phyloP scores from a whole-genome alignment of 768 basidiomycete genomes.

The Boletellus sp. region DNA sequence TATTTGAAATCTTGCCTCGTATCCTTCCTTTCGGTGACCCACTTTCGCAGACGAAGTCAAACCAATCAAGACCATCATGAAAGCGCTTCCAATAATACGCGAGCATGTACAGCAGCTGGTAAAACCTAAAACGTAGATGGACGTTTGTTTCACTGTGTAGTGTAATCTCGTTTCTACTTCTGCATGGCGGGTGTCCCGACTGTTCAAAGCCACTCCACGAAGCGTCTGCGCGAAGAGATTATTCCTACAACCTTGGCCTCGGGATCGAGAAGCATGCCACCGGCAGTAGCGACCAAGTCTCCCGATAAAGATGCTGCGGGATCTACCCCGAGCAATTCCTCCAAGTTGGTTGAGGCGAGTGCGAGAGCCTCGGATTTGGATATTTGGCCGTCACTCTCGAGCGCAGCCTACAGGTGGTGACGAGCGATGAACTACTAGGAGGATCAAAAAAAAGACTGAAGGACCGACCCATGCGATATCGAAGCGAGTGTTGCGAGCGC shows the following conservation, averaged over 20 bases:
- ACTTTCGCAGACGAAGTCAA: slow-evolving; percentile 55
- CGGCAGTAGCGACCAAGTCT: slow-evolving; percentile 56
- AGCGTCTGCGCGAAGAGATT: slow-evolving; percentile 44
- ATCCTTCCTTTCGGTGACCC: background rate
- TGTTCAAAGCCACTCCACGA: slow-evolving; percentile 49
- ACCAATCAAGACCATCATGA: slow-evolving; percentile 70
- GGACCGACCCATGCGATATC: slow-evolving; percentile 75
- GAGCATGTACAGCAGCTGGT: slow-evolving; percentile 44
- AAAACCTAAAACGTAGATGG: slow-evolving; percentile 10
- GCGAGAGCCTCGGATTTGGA: slow-evolving; percentile 46
- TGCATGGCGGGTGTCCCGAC: background rate
- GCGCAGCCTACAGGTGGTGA: slow-evolving; percentile 32
- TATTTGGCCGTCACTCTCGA: slow-evolving; percentile 38
- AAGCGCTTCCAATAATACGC: slow-evolving; percentile 61
- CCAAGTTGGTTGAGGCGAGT: slow-evolving; percentile 52
- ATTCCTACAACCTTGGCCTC: slow-evolving; percentile 50
- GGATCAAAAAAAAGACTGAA: slow-evolving; percentile 18
- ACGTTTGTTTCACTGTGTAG: background rate
- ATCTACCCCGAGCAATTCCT: slow-evolving; percentile 37
- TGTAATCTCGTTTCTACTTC: slow-evolving; percentile 7
- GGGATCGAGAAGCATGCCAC: slow-evolving; percentile 50
- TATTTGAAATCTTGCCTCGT: slow-evolving; percentile 30
- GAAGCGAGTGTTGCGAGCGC: slow-evolving; percentile 72
- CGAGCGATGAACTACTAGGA: slow-evolving; percentile 14
- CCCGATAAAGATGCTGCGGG: slow-evolving; percentile 19